Conservation (phyloP, 768 basidiomycete genomes). For the Rhizopogon vinicolor region DNA sequence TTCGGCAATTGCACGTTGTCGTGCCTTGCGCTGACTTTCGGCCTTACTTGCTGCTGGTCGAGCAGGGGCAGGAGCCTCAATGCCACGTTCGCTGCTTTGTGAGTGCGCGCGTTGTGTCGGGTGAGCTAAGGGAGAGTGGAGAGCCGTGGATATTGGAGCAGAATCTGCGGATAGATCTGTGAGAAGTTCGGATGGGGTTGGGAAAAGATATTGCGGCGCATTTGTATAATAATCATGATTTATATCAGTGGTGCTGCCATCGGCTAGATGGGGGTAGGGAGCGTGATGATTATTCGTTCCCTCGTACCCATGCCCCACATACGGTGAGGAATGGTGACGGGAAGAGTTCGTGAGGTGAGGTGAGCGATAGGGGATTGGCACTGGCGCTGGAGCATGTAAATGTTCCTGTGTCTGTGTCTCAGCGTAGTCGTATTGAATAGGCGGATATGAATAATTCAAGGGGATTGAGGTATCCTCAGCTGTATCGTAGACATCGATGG, state of each 20-base stretch:
- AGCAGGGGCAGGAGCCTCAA: not conserved
- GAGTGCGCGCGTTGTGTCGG: not conserved
- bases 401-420: slow-evolving; percentile 4
- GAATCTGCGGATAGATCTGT: slow-evolving; percentile 29
- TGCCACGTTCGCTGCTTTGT: not conserved
- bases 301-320: slow-evolving; percentile 2
- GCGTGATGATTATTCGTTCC: slow-evolving; percentile 10
- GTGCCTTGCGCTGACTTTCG: slow-evolving; percentile 52
- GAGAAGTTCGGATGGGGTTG: slow-evolving; percentile 63
- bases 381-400: slow-evolving; percentile 26
- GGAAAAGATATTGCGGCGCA: slow-evolving; percentile 41
- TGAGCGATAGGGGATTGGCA: slow-evolving; percentile 14
- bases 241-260: not conserved
- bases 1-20: slow-evolving; percentile 53
- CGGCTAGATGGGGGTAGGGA: slow-evolving; percentile 6
- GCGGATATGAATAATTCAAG: slow-evolving; percentile 11
- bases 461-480: not conserved
- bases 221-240: slow-evolving; percentile 19
- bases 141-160: slow-evolving; percentile 1
- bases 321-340: slow-evolving; percentile 7
- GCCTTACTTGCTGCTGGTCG: slow-evolving; percentile 19
- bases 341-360: not conserved
- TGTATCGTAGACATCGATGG: not conserved
- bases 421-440: slow-evolving; percentile 7
- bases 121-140: not conserved